A percentile compares a stretch with the other conserved stretches of the same genome.
Conservation (phyloP, 768 basidiomycete genomes). For the Suillus lakei region DNA sequence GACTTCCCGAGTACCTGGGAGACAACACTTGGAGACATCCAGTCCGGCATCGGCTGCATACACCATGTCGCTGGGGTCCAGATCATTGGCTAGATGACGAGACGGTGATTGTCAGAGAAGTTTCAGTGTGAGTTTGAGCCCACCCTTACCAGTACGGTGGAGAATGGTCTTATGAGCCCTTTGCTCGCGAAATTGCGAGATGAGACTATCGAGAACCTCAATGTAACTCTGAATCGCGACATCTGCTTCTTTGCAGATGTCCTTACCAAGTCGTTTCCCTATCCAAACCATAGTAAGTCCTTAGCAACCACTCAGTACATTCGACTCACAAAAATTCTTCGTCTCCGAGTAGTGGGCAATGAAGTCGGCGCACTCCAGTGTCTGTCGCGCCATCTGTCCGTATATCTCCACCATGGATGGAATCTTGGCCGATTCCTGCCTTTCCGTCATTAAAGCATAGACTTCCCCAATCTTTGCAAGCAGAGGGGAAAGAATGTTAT, state of each 20-base stretch:
- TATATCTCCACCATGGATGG: background rate
- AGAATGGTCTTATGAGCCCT: background rate
- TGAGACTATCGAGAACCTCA: background rate
- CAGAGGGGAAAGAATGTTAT: background rate
- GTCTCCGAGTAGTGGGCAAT: constrained; percentile 30
- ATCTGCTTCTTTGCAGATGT: background rate
- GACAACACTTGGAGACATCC: constrained; percentile 11
- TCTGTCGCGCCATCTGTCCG: constrained; percentile 16
- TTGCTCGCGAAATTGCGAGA: background rate
- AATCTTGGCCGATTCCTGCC: background rate
- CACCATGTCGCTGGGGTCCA: background rate
- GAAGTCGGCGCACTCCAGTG: constrained; percentile 31
- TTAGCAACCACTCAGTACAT: background rate
- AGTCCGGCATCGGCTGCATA: background rate
- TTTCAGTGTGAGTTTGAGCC: background rate
- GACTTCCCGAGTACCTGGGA: constrained; percentile 16
- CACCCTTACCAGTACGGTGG: background rate
- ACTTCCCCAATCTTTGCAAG: background rate
- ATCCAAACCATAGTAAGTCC: background rate
- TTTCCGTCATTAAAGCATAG: constrained; percentile 3
- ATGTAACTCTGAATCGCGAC: background rate
- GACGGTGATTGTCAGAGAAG: background rate
- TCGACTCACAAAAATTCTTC: constrained; percentile 25
- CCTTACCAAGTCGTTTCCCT: constrained; percentile 8
- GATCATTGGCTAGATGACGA: background rate